Evolutionary conservation across 495 filamentous ascomycete genomes (phyloP), one percentile per base, ranked within the genome.

Genomic region (Amphirosellinia nigrospora): DNA sequence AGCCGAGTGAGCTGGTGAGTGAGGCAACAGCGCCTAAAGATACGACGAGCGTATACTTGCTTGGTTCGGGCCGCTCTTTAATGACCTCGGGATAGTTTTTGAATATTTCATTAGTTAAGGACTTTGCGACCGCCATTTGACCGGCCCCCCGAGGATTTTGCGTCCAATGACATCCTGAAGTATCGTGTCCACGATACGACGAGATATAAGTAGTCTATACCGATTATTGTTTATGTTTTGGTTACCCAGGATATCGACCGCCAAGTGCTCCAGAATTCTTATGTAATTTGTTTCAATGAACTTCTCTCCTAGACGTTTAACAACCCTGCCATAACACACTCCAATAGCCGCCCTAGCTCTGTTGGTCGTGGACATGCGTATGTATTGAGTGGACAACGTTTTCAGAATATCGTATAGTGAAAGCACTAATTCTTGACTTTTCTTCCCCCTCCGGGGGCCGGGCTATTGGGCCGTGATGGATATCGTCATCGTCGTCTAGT

Each of bases 21-120:
- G 93, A 91, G 0, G 92, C 86, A 13, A 98, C 80, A 9, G 94
- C 92, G 73, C 93, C 93, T 32, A 99, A 80, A 23, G 93, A 86
- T 45, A 91, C 91, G 36, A 90, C 89, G 46, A 99, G 78, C 2
- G 91, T 90, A 74, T 97, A 90, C 75, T 99, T 99, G 66, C 86
- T 90, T 23, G 96, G 96, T 73, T 98, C 95, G 0, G 93, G 89
- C 56, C 91, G 89, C 73, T 99, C 96, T 78, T 97, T 96, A 59
- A 98, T 82, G 15, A 92, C 92, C 76, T 97, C 93, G 2, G 96
- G 96, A 62, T 96, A 98, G 74, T 98, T 96, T 78, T 96, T 98
- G 52, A 98, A 86, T 53, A 97, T 85, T 69, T 93, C 89, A 76
- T 97, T 98, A 73, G 97, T 87, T 58, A 99, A 81, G 70, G 87